phyloP scores from a whole-genome alignment of 1,284 basidiomycete genomes.

The Agroathelia rolfsii region DNA sequence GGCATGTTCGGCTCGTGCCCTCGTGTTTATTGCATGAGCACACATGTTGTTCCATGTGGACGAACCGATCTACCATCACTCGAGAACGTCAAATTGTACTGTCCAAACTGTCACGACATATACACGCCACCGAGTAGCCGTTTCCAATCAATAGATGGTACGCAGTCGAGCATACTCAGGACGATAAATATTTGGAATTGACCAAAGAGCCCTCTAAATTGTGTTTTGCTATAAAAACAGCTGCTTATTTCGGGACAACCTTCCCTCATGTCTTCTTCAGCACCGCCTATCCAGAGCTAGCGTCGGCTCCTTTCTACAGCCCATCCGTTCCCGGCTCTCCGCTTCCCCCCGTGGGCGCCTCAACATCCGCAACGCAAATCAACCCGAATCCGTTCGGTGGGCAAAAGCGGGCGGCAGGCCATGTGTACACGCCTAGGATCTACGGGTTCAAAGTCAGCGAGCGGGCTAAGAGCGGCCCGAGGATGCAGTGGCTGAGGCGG shows the following conservation, averaged over 20 bases:
- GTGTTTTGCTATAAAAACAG: slow-evolving; percentile 32
- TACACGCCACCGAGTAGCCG: slow-evolving; percentile 93
- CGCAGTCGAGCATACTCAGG: too few species aligned
- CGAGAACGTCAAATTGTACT: slow-evolving; percentile 97
- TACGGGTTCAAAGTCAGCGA: slow-evolving; percentile 88
- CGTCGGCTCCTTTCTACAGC: slow-evolving; percentile 81
- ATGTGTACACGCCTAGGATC: slow-evolving; percentile 87
- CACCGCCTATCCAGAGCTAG: slow-evolving; percentile 86
- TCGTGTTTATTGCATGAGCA: slow-evolving; percentile 86
- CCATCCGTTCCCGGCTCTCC: slow-evolving; percentile 40
- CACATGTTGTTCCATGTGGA: slow-evolving; percentile 91
- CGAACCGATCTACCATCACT: slow-evolving; percentile 94
- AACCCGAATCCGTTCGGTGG: slow-evolving; percentile 83
- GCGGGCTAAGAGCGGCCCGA: slow-evolving; percentile 80
- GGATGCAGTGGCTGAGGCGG: slow-evolving; percentile 93
- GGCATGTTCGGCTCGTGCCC: slow-evolving; percentile 94
- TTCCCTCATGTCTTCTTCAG: slow-evolving; percentile 98
- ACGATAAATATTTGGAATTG: too few species aligned
- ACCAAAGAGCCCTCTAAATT: not conserved
- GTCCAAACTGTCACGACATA: slow-evolving; percentile 97
- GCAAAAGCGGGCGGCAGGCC: slow-evolving; percentile 76
- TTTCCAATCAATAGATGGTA: slow-evolving; percentile 94
- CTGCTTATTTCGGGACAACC: slow-evolving; percentile 98
- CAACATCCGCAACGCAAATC: slow-evolving; percentile 49
- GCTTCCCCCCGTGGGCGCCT: slow-evolving; percentile 37